These are phyloP conservation scores for Rhodofomes roseus DNA, from an alignment of 1,284 basidiomycete genomes.

Conservation along the genomic window DNA sequence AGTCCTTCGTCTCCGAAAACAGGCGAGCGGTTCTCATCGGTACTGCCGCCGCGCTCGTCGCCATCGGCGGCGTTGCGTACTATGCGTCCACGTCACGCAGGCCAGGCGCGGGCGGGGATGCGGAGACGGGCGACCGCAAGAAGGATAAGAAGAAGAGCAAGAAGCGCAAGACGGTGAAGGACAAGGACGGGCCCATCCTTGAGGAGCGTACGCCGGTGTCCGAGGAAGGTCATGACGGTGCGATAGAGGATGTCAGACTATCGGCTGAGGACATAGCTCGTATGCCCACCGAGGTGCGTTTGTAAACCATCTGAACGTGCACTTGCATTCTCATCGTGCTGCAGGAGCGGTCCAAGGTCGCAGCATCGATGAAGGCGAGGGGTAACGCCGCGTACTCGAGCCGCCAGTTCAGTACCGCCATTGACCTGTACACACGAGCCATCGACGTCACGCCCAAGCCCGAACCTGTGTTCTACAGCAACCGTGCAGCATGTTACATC, in stretches of 20 bases:
- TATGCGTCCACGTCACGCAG: constrained; percentile 58
- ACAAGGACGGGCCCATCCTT: constrained; percentile 66
- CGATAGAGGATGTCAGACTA: constrained; percentile 30
- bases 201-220: constrained; percentile 56
- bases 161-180: constrained; percentile 59
- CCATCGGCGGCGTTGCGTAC: constrained; percentile 76
- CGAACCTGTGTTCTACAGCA: constrained; percentile 95
- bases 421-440: constrained; percentile 87
- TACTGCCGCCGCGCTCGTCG: constrained; percentile 68
- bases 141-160: constrained; percentile 56
- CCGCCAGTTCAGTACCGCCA: constrained; percentile 76
- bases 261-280: constrained; percentile 53
- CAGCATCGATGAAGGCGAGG: constrained; percentile 80
- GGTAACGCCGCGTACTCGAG: constrained; percentile 89
- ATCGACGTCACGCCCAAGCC: constrained; percentile 83
- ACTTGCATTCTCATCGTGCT: neutral
- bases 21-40: constrained; percentile 68
- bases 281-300: constrained; percentile 52
- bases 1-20: constrained; percentile 71
- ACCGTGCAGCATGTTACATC: constrained; percentile 96
- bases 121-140: constrained; percentile 48
- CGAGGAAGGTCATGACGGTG: constrained; percentile 30
- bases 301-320: neutral
- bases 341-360: constrained; percentile 75
- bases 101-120: constrained; percentile 27